These are phyloP conservation scores for Crithidia sp. DNA, from an alignment of 208 protist genomes.

Conservation along the genomic window DNA sequence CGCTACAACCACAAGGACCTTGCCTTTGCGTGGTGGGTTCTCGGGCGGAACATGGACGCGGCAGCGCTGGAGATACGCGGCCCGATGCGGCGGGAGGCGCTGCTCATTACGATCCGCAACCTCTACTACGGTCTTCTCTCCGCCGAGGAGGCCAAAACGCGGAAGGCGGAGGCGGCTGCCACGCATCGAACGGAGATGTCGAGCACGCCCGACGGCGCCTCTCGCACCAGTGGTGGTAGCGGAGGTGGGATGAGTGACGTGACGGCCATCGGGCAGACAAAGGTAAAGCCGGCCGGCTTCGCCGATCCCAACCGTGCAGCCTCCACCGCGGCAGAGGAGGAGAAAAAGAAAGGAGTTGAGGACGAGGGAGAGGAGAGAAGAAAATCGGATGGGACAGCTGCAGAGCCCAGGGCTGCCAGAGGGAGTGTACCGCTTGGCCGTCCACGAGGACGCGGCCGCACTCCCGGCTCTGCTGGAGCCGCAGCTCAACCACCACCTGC, in stretches of 20 bases:
- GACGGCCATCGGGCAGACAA: too few relatives aligned
- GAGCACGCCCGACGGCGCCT: not conserved
- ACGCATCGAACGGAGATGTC: not conserved
- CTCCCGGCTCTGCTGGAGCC: not conserved
- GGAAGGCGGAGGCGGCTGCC: conserved; percentile 1
- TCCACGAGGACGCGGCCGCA: not conserved
- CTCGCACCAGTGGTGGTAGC: too few relatives aligned
- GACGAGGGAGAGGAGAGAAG: not conserved
- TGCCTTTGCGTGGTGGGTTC: conserved; percentile 84
- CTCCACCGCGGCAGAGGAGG: too few relatives aligned
- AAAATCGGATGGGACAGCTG: not conserved
- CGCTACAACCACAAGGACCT: conserved; percentile 85
- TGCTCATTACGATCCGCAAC: conserved; percentile 73
- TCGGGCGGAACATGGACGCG: conserved; percentile 79
- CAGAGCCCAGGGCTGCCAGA: not conserved
- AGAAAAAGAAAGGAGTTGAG: too few relatives aligned
- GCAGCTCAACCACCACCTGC: not conserved
- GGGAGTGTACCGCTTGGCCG: not conserved
- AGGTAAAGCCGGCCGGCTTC: too few relatives aligned
- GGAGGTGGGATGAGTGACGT: too few relatives aligned
- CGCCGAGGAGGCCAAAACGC: conserved; percentile 23
- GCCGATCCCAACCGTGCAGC: too few relatives aligned
- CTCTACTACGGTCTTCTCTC: conserved; percentile 77
- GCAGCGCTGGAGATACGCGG: conserved; percentile 49
- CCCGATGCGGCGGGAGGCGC: conserved; percentile 62